These are phyloP conservation scores for Rhizophora mangle DNA, from an alignment of 345 rosid species.

Conservation along the genomic window DNA sequence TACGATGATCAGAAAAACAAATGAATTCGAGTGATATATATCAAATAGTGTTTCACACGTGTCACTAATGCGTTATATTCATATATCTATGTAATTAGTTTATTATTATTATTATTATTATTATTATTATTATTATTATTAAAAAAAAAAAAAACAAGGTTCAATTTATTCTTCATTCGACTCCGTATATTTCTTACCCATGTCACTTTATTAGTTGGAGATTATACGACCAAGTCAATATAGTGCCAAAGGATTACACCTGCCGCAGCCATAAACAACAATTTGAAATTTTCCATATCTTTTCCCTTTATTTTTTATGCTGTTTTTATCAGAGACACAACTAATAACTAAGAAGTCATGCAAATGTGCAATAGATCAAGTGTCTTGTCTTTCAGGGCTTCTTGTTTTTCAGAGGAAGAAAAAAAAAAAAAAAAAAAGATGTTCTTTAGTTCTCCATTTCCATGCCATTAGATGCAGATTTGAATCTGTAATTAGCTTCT, in stretches of 20 bases:
- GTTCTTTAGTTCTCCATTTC: background rate
- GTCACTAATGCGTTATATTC: too few relatives aligned
- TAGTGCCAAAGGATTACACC: conserved; percentile 36
- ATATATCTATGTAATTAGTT: too few relatives aligned
- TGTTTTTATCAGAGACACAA: background rate
- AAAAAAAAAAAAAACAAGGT: too few relatives aligned
- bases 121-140: too few relatives aligned
- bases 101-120: too few relatives aligned
- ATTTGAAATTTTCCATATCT: conserved; percentile 11
- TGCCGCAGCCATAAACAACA: conserved; percentile 36
- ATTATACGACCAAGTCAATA: conserved; percentile 23
- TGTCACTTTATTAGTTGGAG: background rate
- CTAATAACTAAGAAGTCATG: background rate
- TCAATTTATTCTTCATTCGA: too few relatives aligned
- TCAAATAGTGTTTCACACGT: too few relatives aligned
- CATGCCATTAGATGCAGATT: too few relatives aligned
- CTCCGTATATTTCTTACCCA: background rate
- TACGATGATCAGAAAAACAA: too few relatives aligned
- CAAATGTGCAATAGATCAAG: background rate
- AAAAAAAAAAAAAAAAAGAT: background rate
- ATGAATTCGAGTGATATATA: too few relatives aligned
- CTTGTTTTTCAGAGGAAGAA: background rate
- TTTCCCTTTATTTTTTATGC: background rate
- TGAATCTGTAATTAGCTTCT: background rate
- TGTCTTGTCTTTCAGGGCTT: background rate